A percentile compares a stretch with the other conserved stretches of the same genome.
These are phyloP conservation scores for Russula abietina DNA, from an alignment of 768 basidiomycete genomes.

Conservation along the genomic window DNA sequence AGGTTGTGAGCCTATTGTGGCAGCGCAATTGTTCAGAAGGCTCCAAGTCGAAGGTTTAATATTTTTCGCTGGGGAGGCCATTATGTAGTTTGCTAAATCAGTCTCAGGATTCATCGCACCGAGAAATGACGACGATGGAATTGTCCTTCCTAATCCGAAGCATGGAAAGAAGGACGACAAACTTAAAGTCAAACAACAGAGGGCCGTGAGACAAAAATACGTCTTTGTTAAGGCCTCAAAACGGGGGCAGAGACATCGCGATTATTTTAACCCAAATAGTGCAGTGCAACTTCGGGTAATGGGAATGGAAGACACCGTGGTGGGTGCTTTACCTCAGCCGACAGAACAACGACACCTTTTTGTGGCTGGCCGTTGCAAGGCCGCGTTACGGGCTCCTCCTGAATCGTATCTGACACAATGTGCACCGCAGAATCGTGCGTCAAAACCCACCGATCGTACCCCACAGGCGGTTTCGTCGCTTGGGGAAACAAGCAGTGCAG, in stretches of 20 bases:
- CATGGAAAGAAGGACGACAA: conserved; percentile 29
- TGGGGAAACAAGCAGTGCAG: background rate
- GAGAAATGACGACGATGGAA: conserved; percentile 35
- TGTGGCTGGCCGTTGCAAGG: background rate
- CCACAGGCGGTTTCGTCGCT: background rate
- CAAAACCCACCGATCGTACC: background rate
- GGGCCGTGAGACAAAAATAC: conserved; percentile 51
- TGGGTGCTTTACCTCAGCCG: conserved; percentile 29
- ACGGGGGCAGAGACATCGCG: conserved; percentile 43
- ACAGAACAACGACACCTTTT: background rate
- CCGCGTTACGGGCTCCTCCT: background rate
- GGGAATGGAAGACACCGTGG: conserved; percentile 49
- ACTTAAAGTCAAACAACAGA: conserved; percentile 39
- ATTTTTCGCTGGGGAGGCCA: background rate
- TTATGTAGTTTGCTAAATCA: background rate
- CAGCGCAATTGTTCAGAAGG: conserved; percentile 58
- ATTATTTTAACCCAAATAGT: conserved; percentile 64
- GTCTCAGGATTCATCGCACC: conserved; percentile 54
- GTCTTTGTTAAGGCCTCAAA: conserved; percentile 48
- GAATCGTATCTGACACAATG: background rate
- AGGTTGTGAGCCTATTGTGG: conserved; percentile 51
- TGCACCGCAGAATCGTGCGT: conserved; percentile 17
- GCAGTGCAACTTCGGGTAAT: conserved; percentile 55
- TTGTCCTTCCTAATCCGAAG: conserved; percentile 40
- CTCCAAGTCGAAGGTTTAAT: conserved; percentile 62